Conservation (phyloP, 2,329 filamentous ascomycete genomes). For the Monosporascus sp. region DNA sequence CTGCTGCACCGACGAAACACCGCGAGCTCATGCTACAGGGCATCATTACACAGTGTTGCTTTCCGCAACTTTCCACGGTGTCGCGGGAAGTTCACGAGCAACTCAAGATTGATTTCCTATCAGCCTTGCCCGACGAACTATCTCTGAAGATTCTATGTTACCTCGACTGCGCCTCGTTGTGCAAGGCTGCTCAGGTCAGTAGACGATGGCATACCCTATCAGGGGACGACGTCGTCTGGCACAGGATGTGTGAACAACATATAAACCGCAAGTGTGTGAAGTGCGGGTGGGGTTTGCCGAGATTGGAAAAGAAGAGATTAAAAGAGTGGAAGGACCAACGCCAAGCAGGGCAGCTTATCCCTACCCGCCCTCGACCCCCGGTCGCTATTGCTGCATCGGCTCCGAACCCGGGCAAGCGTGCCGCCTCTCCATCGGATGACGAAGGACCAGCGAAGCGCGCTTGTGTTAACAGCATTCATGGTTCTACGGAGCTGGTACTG, state of each 20-base stretch:
- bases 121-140: conserved; percentile 82
- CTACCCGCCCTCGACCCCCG: conserved; percentile 11
- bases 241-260: conserved; percentile 92
- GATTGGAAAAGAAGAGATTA: conserved; percentile 83
- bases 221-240: conserved; percentile 98
- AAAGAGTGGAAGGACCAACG: conserved; percentile 80
- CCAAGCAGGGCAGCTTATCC: conserved; percentile 52
- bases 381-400: conserved; percentile 3
- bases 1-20: conserved; percentile 88
- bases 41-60: conserved; percentile 94
- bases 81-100: conserved; percentile 88
- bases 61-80: conserved; percentile 90
- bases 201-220: conserved; percentile 81
- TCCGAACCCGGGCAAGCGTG: conserved; percentile 29
- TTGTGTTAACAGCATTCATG: conserved; percentile 22
- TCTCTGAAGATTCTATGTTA: conserved; percentile 91
- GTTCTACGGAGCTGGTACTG: conserved; percentile 6
- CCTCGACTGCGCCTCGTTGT: conserved; percentile 89
- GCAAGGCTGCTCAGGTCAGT: conserved; percentile 93
- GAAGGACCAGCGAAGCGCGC: conserved; percentile 30
- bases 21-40: conserved; percentile 95
- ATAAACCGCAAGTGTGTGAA: conserved; percentile 81
- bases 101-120: conserved; percentile 94
- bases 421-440: conserved; percentile 20
- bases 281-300: conserved; percentile 89